Evolutionary conservation across 176 grass and related monocot genomes (phyloP), one percentile per base, ranked within the genome.

Genomic region (Lolium rigidum): DNA sequence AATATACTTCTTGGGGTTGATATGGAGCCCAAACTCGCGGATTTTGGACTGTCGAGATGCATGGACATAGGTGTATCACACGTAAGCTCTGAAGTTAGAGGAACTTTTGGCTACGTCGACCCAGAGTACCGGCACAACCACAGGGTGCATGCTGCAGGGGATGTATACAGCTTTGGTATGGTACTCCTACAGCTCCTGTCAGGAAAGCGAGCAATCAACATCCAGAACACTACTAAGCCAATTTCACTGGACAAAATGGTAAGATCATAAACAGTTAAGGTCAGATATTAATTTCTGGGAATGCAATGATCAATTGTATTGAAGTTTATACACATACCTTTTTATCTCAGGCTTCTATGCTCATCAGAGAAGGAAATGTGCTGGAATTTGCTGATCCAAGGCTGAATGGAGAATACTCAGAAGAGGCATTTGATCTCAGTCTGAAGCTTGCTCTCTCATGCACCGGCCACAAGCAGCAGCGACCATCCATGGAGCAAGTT

Each of bases 151-250:
- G 90, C 93, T 28, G 90, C 88, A 12, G 93, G 93, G 50, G 88
- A 92, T 78, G 90, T 95, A 11, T 95, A 95, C 70, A 95, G 93
- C 64, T 95, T 92, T 21, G 93, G 90, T 22, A 84, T 95, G 79
- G 93, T 95, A 3, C 88, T 95, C 79, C 72, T 95, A 2, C 93
- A 95, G 55, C 85, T 95, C 62, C 76, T 95, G 56, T 95, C 88
- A 46, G 93, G 93, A 55, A 86, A 69, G 46, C 39, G 83, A 62
- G 93, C 62, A 24, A 90, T 95, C 80, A 92, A 90, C 72, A 88
- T 88, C 88, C 59, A 90, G 88, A 92, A 92, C 62, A 82, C 86
- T 7, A 78, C 70, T 39, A 95, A 85, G 79, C 93, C 93, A 86
- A 88, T 90, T 83, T 86, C 85, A 78, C 55, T 90, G 70, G 86